A percentile compares a stretch with the other conserved stretches of the same genome.
Evolutionary conservation across 2,329 filamentous ascomycete genomes (phyloP).

Genomic region (Neurospora sp.): DNA sequence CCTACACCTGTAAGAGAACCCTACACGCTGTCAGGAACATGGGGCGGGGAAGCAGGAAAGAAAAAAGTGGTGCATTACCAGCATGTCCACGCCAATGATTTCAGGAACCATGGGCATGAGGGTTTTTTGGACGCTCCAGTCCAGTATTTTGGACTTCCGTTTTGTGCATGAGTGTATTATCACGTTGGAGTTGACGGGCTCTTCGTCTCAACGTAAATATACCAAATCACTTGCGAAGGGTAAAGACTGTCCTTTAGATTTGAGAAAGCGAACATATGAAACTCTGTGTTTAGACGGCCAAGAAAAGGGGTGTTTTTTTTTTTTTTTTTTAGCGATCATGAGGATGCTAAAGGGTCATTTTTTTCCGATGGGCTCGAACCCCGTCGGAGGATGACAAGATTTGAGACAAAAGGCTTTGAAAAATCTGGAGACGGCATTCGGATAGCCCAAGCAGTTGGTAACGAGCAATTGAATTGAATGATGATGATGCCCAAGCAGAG

Average conservation of each 20-base stretch:
- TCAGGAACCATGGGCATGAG: not conserved
- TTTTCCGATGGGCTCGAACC: not conserved
- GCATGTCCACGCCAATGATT: conserved; percentile 1
- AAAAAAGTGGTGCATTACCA: conserved; percentile 1
- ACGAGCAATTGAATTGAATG: not conserved
- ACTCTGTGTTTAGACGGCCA: not conserved
- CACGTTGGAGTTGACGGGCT: not conserved
- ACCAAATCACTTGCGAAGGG: not conserved
- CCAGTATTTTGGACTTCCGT: not conserved
- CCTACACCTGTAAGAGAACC: not conserved
- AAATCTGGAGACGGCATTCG: not conserved
- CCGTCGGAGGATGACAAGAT: not conserved
- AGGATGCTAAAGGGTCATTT: not conserved
- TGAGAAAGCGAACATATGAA: not conserved
- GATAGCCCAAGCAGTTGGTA: not conserved
- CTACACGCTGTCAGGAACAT: conserved; percentile 1
- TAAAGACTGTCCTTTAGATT: too few species aligned
- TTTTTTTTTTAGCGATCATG: not conserved
- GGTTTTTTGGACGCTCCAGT: not conserved
- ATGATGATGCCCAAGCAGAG: not conserved
- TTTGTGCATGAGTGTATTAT: not conserved
- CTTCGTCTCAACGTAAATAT: not conserved
- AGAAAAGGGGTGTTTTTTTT: not conserved
- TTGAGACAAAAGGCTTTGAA: not conserved
- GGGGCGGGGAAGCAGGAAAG: conserved; percentile 10